Percentiles rank a stretch among this genome's conserved stretches.
Conservation (phyloP, 805 yeast genomes). For the Wickerhamomyces kurtzmanii region DNA sequence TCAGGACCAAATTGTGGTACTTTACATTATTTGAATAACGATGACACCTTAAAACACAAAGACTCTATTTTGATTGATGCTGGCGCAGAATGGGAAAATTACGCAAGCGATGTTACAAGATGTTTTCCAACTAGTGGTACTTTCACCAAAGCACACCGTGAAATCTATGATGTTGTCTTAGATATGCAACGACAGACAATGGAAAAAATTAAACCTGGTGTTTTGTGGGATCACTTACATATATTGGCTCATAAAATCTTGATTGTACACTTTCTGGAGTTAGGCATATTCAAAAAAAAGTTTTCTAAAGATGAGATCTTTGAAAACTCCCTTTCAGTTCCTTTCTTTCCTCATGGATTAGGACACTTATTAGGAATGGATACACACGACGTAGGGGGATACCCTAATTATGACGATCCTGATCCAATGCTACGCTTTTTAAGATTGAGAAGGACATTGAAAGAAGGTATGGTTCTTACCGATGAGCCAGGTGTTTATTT, state of each 20-base stretch:
- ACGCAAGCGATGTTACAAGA: conserved; percentile 90
- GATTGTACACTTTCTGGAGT: conserved; percentile 54
- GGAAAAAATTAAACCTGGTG: conserved; percentile 73
- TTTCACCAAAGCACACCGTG: conserved; percentile 83
- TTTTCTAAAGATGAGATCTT: conserved; percentile 55
- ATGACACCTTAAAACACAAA: conserved; percentile 46
- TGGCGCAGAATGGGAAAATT: conserved; percentile 94
- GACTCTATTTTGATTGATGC: conserved; percentile 82
- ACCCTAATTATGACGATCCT: conserved; percentile 76
- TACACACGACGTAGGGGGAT: conserved; percentile 93
- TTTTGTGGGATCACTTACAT: conserved; percentile 78
- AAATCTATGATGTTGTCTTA: conserved; percentile 67
- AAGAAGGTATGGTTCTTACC: conserved; percentile 78
- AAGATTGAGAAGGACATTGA: conserved; percentile 67
- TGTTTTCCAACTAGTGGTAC: conserved; percentile 89
- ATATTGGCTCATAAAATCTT: conserved; percentile 69
- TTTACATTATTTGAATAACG: conserved; percentile 81
- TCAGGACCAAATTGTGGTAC: conserved; percentile 89
- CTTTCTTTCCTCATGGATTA: conserved; percentile 91
- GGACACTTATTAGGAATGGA: conserved; percentile 94
- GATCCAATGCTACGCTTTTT: conserved; percentile 69
- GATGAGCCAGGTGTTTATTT: conserved; percentile 95
- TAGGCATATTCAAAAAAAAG: conserved; percentile 67
- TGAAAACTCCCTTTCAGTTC: conserved; percentile 58
- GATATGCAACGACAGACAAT: conserved; percentile 76